Conservation (phyloP, 371 early-diverging fungal genomes). For the Apophysomyces sp. region DNA sequence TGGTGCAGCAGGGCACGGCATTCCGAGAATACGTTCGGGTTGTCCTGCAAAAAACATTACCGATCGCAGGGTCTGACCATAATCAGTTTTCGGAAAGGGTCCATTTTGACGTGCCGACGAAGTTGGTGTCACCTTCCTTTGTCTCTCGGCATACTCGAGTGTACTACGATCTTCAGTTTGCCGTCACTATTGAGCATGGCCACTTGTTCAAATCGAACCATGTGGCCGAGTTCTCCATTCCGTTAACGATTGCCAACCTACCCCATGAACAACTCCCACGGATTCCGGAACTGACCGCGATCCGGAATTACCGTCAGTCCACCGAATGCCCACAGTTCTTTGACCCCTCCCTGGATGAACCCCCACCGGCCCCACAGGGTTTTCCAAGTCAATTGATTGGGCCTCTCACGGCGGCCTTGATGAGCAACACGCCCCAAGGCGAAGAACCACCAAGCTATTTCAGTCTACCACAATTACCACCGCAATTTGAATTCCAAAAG, state of each 20-base stretch:
- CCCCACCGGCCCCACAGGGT: conserved; percentile 24
- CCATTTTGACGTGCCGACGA: conserved; percentile 40
- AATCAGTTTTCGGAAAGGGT: conserved; percentile 18
- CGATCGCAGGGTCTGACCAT: conserved; percentile 6
- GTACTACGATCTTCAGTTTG: conserved; percentile 39
- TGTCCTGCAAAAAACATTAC: conserved; percentile 25
- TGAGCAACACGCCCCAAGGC: conserved; percentile 24
- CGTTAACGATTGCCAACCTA: conserved; percentile 42
- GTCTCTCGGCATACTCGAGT: conserved; percentile 43
- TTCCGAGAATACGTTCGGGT: conserved; percentile 32
- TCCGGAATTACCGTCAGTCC: conserved; percentile 27
- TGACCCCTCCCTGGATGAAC: conserved; percentile 38
- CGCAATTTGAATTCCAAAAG: conserved; percentile 28
- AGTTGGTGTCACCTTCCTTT: conserved; percentile 46
- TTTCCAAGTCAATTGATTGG: conserved; percentile 22
- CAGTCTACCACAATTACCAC: conserved; percentile 32
- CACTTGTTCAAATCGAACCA: conserved; percentile 33
- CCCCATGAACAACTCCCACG: conserved; percentile 41
- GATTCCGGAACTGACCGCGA: conserved; percentile 36
- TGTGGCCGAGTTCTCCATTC: conserved; percentile 34
- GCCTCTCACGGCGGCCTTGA: conserved; percentile 19
- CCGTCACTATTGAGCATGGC: conserved; percentile 25
- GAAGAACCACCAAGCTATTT: conserved; percentile 52
- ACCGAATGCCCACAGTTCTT: conserved; percentile 42
- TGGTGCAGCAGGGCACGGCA: conserved; percentile 45